These are phyloP conservation scores for Blastocystis sp. DNA, from an alignment of 352 stramenopile species.

Conservation along the genomic window DNA sequence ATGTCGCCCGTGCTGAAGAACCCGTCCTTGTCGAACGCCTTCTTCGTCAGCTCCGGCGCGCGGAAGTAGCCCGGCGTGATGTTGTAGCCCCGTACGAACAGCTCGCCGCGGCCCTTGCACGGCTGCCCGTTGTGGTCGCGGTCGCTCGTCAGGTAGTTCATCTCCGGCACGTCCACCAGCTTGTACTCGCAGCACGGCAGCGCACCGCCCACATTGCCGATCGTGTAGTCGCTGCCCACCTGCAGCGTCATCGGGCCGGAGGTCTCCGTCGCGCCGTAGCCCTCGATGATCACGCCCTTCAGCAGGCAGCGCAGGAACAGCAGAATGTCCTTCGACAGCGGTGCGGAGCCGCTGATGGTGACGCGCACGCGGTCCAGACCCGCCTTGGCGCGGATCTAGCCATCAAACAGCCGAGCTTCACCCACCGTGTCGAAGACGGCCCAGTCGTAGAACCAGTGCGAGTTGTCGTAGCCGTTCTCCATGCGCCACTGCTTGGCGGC, in stretches of 20 bases:
- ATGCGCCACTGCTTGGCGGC: conserved; percentile 76
- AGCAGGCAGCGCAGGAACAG: conserved; percentile 89
- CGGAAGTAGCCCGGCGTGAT: conserved; percentile 81
- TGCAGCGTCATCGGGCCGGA: conserved; percentile 80
- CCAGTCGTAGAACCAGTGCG: conserved; percentile 85
- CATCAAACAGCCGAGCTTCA: not conserved
- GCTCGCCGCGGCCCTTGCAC: conserved; percentile 66
- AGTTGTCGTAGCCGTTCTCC: conserved; percentile 71
- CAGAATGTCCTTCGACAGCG: conserved; percentile 87
- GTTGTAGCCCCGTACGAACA: conserved; percentile 73
- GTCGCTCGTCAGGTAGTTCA: conserved; percentile 88
- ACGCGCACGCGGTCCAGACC: conserved; percentile 76
- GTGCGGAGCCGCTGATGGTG: conserved; percentile 88
- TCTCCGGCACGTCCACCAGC: conserved; percentile 90
- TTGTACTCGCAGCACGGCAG: conserved; percentile 83
- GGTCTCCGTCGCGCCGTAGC: conserved; percentile 92
- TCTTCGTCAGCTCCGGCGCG: conserved; percentile 77
- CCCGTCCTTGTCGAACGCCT: conserved; percentile 78
- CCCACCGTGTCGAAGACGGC: conserved; percentile 91
- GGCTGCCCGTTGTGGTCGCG: conserved; percentile 76
- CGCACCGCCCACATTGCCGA: conserved; percentile 86
- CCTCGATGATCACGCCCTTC: conserved; percentile 84
- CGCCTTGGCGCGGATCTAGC: conserved; percentile 54
- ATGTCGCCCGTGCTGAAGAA: conserved; percentile 82
- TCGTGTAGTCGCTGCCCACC: conserved; percentile 77